Evolutionary conservation across 129 eudicot species (phyloP), one percentile per base, ranked within the genome.

Genomic region (Lactuca saligna): DNA sequence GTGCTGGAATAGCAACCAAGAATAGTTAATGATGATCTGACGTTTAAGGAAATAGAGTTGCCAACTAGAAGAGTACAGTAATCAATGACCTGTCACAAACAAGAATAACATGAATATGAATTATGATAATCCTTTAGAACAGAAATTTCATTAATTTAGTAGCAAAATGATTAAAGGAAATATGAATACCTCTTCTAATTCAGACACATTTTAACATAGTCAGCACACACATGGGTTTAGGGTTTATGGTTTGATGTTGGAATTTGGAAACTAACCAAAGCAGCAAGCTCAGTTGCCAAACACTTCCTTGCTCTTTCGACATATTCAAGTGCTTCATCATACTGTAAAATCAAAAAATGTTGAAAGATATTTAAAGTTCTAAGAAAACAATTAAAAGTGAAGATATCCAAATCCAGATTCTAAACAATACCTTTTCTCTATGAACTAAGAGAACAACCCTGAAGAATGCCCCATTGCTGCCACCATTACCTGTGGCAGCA

Each of bases 271-370:
- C 90, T 75, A 78, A 93, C 99, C 97, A 94, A 70, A 53, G 97
- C 99, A 77, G 99, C 96, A 68, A 94, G 90, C 76, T 94, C 99
- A 37, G 99, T 90, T 37, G 97, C 97, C 80, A 94, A 83, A 75
- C 97, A 94, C 73, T 85, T 94, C 78, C 99, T 85, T 68, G 99
- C 97, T 82, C 97, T 94, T 76, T 94, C 99, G 66, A 94, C 87
- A 72, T 82, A 87, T 67, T 94, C 99, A 3, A 89, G 97, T 37
- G 99, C 99, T 71, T 94, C 99, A 66, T 89, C 99, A 73, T 94
- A 87, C 99, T 94, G 80, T 33, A 59, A 79, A 44, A 42, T 17
- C 54, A 75, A 50, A 33, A 4, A 65, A n/a, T n/a, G 14, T 15
- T 29, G 66, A 54, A 14, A 56, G 32, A 71, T 25, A 25, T 25